Evolutionary conservation across 2,329 filamentous ascomycete species (phyloP).

Genomic region (Botryotinia convoluta): DNA sequence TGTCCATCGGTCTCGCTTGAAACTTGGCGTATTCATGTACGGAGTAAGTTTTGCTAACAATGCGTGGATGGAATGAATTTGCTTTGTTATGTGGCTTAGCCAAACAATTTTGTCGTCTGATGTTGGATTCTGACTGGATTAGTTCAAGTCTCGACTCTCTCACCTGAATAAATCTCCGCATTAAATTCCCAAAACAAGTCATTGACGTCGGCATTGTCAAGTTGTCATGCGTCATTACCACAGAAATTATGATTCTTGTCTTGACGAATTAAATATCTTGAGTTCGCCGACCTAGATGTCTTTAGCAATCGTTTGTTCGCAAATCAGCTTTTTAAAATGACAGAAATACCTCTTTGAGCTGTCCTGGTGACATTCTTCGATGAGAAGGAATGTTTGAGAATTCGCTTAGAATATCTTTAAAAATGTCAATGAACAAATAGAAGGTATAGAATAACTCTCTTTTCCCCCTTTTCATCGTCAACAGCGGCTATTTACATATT

Average conservation of each 20-base stretch:
- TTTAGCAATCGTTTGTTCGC: background rate
- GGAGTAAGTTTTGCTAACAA: background rate
- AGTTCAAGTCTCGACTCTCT: background rate
- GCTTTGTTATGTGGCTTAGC: background rate
- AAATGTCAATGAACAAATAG: background rate
- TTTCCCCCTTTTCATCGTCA: conserved; percentile 19
- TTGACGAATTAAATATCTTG: background rate
- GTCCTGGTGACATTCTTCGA: background rate
- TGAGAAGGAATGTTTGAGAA: background rate
- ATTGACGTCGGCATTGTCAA: background rate
- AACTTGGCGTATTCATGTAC: background rate
- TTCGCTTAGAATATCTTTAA: background rate
- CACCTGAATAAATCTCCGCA: background rate
- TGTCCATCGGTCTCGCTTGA: background rate
- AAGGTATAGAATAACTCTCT: background rate
- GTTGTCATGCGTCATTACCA: background rate
- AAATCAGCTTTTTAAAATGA: background rate
- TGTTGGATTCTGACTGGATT: background rate
- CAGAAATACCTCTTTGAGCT: background rate
- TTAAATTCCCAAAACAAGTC: background rate
- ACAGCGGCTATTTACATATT: conserved; percentile 19
- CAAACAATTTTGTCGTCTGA: background rate
- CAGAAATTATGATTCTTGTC: background rate
- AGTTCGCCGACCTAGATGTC: conserved; percentile 9
- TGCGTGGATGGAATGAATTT: background rate